These are phyloP conservation scores for Pneumocystis sp. DNA, from an alignment of 1,139 yeast genomes.

Conservation along the genomic window DNA sequence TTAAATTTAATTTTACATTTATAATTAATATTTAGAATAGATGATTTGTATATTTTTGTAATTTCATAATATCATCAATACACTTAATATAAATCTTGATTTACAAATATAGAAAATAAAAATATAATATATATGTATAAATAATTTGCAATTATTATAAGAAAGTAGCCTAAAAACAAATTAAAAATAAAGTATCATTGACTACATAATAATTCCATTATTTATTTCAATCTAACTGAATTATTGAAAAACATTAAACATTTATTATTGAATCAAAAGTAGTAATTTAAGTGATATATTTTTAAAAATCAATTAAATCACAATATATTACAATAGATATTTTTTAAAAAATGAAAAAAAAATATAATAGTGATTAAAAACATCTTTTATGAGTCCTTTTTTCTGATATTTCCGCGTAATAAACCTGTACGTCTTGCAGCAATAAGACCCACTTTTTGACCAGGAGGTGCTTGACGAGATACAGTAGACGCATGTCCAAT, in stretches of 20 bases:
- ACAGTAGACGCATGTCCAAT: slow-evolving; percentile 99
- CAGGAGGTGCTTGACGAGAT: slow-evolving; percentile 98
- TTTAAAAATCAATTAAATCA: not conserved
- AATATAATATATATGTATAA: no score
- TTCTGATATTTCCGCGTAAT: slow-evolving; percentile 99
- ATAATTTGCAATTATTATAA: no score
- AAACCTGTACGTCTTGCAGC: slow-evolving; percentile 99
- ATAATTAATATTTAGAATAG: no score
- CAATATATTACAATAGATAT: not conserved
- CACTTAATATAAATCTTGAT: no score
- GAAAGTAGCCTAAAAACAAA: no score
- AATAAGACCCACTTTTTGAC: slow-evolving; percentile 99
- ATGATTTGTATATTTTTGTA: no score
- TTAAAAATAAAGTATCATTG: no score
- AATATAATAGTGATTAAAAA: not conserved
- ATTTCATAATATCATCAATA: no score
- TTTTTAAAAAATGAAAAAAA: not conserved
- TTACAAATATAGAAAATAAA: no score
- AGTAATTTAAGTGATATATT: not conserved
- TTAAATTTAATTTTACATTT: no score
- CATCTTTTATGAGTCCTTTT: slow-evolving; percentile 41
- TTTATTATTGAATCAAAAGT: not conserved
- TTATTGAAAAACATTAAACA: not conserved
- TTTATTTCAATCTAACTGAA: no score
- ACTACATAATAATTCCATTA: no score